A percentile compares a stretch with the other conserved stretches of the same genome.
Conservation (phyloP, 192 early-diverging fungal species). For the Cladochytrium replicatum region DNA sequence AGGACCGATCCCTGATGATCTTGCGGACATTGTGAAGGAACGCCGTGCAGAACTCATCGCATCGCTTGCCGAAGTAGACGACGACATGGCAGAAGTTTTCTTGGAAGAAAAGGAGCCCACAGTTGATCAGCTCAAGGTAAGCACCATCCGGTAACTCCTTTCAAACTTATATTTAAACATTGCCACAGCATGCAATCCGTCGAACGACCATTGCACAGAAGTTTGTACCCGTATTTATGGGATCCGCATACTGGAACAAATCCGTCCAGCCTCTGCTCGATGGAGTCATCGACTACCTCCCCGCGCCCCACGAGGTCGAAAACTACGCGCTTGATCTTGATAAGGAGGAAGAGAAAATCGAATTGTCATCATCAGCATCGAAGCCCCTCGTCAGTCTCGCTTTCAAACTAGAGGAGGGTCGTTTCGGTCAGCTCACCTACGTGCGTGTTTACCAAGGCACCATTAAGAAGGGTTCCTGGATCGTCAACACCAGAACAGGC, state of each 20-base stretch:
- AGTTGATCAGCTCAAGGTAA: conserved; percentile 55
- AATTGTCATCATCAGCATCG: conserved; percentile 26
- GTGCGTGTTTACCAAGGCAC: conserved; percentile 93
- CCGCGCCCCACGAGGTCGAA: conserved; percentile 59
- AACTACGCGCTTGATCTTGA: conserved; percentile 36
- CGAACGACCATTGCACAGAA: conserved; percentile 56
- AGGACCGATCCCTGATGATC: conserved; percentile 27
- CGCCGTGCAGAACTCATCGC: conserved; percentile 72
- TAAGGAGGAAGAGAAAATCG: conserved; percentile 28
- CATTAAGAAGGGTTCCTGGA: conserved; percentile 75
- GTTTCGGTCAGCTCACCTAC: conserved; percentile 95
- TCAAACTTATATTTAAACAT: neutral
- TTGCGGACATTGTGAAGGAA: conserved; percentile 30
- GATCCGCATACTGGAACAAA: conserved; percentile 79
- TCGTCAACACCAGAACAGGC: conserved; percentile 79
- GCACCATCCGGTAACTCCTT: conserved; percentile 23
- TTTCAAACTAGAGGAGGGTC: conserved; percentile 95
- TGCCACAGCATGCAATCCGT: conserved; percentile 56
- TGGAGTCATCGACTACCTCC: conserved; percentile 79
- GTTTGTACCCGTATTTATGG: conserved; percentile 83
- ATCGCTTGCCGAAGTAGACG: conserved; percentile 74
- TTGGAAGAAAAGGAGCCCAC: conserved; percentile 58
- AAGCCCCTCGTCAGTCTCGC: conserved; percentile 79
- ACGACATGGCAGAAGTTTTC: conserved; percentile 78
- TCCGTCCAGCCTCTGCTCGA: conserved; percentile 93